Evolutionary conservation across 2,329 filamentous ascomycete genomes (phyloP).

Genomic region (Hymenoscyphus occultus): DNA sequence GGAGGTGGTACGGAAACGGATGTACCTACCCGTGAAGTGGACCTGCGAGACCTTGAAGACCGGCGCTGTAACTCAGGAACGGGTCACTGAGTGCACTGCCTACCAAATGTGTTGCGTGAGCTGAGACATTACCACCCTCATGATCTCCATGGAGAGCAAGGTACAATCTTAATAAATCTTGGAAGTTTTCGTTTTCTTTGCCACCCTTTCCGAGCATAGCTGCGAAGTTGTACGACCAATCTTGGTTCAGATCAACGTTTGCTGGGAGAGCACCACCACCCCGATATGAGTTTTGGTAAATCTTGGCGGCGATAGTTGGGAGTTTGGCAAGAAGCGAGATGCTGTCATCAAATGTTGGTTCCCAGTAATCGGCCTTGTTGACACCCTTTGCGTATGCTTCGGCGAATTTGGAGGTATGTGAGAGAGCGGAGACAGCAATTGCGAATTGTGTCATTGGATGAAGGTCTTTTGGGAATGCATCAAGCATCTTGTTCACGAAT

Average conservation of each 20-base stretch:
- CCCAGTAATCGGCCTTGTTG: slow-evolving; percentile 98
- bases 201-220: slow-evolving; percentile 91
- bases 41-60: slow-evolving; percentile 92
- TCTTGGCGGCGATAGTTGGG: slow-evolving; percentile 93
- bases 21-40: slow-evolving; percentile 70
- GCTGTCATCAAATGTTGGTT: slow-evolving; percentile 92
- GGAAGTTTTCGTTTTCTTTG: slow-evolving; percentile 86
- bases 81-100: slow-evolving; percentile 92
- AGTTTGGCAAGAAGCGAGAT: slow-evolving; percentile 95
- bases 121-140: slow-evolving; percentile 96
- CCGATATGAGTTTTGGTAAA: slow-evolving; percentile 87
- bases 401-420: slow-evolving; percentile 90
- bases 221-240: slow-evolving; percentile 99
- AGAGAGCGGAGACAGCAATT: slow-evolving; percentile 91
- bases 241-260: slow-evolving; percentile 76
- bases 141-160: slow-evolving; percentile 96
- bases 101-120: slow-evolving; percentile 91
- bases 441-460: slow-evolving; percentile 99
- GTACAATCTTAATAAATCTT: slow-evolving; percentile 90
- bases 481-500: slow-evolving; percentile 84
- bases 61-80: slow-evolving; percentile 93
- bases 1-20: not conserved
- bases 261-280: slow-evolving; percentile 74
- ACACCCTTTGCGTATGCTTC: slow-evolving; percentile 88
- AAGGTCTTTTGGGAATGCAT: slow-evolving; percentile 82